Conservation (phyloP, 2,329 filamentous ascomycete genomes). For the Bipolaris zeicola region DNA sequence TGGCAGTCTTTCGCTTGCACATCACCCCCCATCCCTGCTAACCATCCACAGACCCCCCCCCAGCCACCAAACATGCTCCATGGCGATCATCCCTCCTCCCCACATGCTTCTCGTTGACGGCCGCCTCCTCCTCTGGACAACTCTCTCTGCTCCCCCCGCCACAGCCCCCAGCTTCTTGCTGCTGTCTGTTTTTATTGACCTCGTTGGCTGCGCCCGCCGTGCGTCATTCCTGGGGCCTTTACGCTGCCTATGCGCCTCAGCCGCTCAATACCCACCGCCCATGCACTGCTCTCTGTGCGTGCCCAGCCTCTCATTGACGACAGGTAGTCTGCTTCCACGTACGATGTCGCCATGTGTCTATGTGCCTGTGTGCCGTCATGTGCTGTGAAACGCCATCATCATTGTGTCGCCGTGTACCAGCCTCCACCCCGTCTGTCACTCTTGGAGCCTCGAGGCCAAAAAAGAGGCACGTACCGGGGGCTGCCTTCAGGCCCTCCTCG, state of each 20-base stretch:
- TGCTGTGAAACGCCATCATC: conserved; percentile 38
- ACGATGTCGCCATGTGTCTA: too few species aligned
- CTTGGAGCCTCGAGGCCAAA: conserved; percentile 25
- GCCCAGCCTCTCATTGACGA: conserved; percentile 6
- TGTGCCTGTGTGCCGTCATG: conserved; percentile 13
- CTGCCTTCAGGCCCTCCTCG: conserved; percentile 15
- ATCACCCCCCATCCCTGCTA: conserved; percentile 20
- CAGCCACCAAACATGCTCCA: conserved; percentile 38
- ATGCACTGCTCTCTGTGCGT: conserved; percentile 7
- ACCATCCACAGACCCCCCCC: conserved; percentile 17
- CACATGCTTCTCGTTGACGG: conserved; percentile 16
- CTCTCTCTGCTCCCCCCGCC: conserved; percentile 14
- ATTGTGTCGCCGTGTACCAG: conserved; percentile 28
- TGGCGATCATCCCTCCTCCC: conserved; percentile 37
- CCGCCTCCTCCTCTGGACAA: conserved; percentile 15
- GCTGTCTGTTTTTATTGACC: conserved; percentile 12
- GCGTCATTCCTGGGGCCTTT: not conserved
- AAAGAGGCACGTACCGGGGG: conserved; percentile 24
- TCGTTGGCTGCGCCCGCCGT: conserved; percentile 18
- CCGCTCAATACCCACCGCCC: conserved; percentile 1
- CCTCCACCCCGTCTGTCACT: conserved; percentile 26
- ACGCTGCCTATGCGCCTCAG: not conserved
- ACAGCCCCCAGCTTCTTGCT: conserved; percentile 8
- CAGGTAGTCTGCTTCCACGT: not conserved
- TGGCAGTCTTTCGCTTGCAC: conserved; percentile 22